phyloP scores from a whole-genome alignment of 768 basidiomycete genomes.

The Naganishia friedmannii region DNA sequence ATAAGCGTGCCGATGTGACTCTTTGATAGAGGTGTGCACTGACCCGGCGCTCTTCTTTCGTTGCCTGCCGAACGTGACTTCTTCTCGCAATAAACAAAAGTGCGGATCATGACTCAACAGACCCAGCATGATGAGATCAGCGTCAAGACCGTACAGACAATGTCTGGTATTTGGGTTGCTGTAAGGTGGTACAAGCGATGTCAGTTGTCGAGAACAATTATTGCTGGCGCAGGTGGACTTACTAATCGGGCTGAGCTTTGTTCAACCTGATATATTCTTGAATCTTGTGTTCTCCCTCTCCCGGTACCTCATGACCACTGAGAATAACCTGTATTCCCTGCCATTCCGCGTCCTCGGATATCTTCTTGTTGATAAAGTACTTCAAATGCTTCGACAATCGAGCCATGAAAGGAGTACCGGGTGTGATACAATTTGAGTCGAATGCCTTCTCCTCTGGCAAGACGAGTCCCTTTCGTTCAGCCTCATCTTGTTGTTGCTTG shows the following conservation, averaged over 20 bases:
- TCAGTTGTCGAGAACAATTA: conserved; percentile 15
- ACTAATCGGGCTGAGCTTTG: conserved; percentile 87
- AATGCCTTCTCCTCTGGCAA: conserved; percentile 92
- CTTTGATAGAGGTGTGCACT: conserved; percentile 21
- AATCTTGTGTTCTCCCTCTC: conserved; percentile 99
- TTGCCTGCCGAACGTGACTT: conserved; percentile 92
- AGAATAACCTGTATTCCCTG: conserved; percentile 84
- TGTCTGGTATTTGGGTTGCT: conserved; percentile 90
- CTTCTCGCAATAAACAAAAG: conserved; percentile 93
- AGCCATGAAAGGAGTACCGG: conserved; percentile 97
- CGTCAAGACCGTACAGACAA: conserved; percentile 96
- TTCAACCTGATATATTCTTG: conserved; percentile 97
- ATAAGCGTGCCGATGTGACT: conserved; percentile 26
- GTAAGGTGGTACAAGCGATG: background rate
- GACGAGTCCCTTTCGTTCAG: conserved; percentile 81
- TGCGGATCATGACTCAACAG: conserved; percentile 96
- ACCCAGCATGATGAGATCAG: conserved; percentile 97
- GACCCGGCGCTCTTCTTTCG: conserved; percentile 68
- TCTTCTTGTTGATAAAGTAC: conserved; percentile 98
- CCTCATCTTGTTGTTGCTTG: conserved; percentile 79
- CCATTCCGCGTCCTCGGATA: conserved; percentile 95
- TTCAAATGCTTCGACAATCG: conserved; percentile 83
- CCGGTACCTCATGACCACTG: conserved; percentile 95
- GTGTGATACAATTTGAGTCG: conserved; percentile 98
- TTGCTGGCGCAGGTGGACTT: conserved; percentile 18